Base-by-base conservation (phyloP, 2,329 filamentous ascomycete species). In the Talaromyces albobiverticillius region DNA sequence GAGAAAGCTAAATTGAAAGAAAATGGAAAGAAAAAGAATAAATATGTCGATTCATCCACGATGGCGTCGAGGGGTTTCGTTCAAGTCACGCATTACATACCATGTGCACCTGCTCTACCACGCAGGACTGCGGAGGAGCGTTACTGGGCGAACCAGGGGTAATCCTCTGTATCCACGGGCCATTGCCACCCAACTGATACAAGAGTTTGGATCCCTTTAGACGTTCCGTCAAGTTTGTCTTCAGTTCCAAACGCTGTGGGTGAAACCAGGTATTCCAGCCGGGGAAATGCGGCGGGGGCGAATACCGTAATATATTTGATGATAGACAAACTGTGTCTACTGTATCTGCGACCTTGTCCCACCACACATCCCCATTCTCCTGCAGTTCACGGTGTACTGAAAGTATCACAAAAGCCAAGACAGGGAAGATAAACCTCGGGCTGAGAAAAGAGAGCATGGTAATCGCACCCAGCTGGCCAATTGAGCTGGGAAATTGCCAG, bases 41-140 rank as follows among this genome's bases (percentile, higher is more conserved):
- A 16, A 34, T 16, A 18, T 6, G 32, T 10, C 14, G 26, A 14
- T 34, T 34, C 31, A 14, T 4, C 31, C 6, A 8, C 31, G 13
- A 34, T 34, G 8, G 5, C 13, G 31, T 34, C 13, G 6, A 10
- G 6, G 4, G 13, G 9, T 5, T 29, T 5, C 25, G 25, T 10
- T 25, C 46, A 3, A 34, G 31, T 10, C 6, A 14, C 7, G 13
- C 13, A 14, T 10, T 11, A 45, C 62, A 55, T 67, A 81, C 79
- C 80, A 84, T 79, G 64, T 84, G 81, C n/a, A 83, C 75, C 62
- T 83, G 80, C 54, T 82, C 77, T 6, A 83, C 71, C 14, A 66
- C 62, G 60, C 81, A 84, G 2, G 73, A 74, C 5, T 71, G 63
- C 0, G 81, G 81, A 4, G 75, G 63, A 1, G 67, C 69, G 45